Conservation (phyloP, 345 rosid species). For the Corchorus olitorius region DNA sequence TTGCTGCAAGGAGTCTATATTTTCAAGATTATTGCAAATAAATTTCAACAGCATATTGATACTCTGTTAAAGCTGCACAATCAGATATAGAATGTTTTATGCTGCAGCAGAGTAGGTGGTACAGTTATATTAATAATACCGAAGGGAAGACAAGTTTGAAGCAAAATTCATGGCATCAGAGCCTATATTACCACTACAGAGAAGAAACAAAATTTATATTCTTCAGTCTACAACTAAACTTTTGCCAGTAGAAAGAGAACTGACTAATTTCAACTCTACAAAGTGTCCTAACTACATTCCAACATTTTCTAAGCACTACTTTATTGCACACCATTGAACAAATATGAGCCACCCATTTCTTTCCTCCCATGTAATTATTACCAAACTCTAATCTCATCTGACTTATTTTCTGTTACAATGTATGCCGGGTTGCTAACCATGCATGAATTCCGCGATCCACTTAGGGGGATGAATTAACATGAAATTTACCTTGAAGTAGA, state of each 20-base stretch:
- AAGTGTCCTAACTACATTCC: slow-evolving; percentile 1
- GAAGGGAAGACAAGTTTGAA: neutral
- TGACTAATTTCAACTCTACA: slow-evolving; percentile 33
- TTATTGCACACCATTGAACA: slow-evolving; percentile 38
- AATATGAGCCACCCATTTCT: slow-evolving; percentile 12
- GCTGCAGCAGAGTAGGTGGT: neutral
- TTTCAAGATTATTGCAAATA: neutral
- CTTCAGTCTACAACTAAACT: slow-evolving; percentile 17
- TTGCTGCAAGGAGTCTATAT: neutral
- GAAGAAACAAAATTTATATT: slow-evolving; percentile 16
- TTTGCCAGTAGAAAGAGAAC: neutral
- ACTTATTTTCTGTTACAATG: slow-evolving; percentile 22
- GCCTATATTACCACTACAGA: slow-evolving; percentile 13
- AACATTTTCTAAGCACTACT: slow-evolving; percentile 26
- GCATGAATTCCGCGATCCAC: slow-evolving; percentile 16
- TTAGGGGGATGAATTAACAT: slow-evolving; percentile 22
- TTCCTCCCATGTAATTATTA: slow-evolving; percentile 20
- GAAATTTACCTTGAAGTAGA: slow-evolving; percentile 19
- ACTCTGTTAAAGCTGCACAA: neutral
- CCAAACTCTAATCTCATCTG: slow-evolving; percentile 13
- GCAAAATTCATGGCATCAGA: slow-evolving; percentile 13
- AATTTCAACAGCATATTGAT: neutral
- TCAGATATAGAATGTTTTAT: neutral
- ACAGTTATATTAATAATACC: neutral
- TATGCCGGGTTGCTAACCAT: slow-evolving; percentile 11